Base-by-base conservation (phyloP, 495 filamentous ascomycete species). In the Penicillium coffeae region DNA sequence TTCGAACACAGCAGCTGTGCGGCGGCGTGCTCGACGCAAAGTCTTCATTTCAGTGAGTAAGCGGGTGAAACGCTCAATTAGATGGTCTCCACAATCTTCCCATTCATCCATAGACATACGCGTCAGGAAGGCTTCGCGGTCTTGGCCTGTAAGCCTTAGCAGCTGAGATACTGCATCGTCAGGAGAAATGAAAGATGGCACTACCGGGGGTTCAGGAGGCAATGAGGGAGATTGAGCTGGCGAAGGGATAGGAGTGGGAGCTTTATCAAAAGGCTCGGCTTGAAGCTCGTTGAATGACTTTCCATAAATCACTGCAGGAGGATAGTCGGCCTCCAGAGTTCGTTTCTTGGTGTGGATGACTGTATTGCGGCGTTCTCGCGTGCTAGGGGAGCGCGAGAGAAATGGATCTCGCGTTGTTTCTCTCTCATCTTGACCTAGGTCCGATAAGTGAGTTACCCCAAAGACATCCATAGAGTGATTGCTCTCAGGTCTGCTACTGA, bases 11-110 rank as follows among this genome's bases (percentile, higher is more conserved):
- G 68, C 66, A 6, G 83, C 79, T 6, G 86, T 67, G 41, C 75
- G 73, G 32, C 91, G 77, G 59, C 89, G 88, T 15, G 76, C 73
- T 47, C 76, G 74, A 38, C 89, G 72, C 21, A 83, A 72, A 0
- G 80, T 71, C 48, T 79, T 87, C 58, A 91, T 77, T 54, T 80
- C 76, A 14, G 69, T 60, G 51, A 90, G 71, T 14, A 90, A 62
- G 7, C 75, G 71, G 5, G 71, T 70, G 55, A 93, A 91, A 50
- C 77, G 78, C 3, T 82, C 80, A 12, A 92, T 68, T 34, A 96
- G 80, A 73, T 86, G 83, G 51, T 96, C 88, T 7, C 90, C 90
- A 12, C 84, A 81, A 39, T 85, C 75, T 60, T 96, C 90, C 86
- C 90, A 93, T 60, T 92, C 85, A 20, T 78, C 70, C 18, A 88